Evolutionary conservation across 2,329 filamentous ascomycete species (phyloP).

Genomic region (Fusarium temperatum): DNA sequence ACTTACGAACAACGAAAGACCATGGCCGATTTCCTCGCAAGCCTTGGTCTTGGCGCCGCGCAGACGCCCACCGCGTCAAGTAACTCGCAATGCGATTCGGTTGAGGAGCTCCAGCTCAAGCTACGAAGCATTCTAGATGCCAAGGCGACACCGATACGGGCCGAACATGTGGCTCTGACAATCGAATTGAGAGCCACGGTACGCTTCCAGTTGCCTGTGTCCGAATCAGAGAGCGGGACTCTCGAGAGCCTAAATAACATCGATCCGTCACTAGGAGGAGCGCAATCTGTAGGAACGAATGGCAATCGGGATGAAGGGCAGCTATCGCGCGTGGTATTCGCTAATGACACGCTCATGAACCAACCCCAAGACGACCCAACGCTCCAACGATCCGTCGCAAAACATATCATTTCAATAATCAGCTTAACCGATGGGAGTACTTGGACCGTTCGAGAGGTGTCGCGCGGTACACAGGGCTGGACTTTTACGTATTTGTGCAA

Average conservation of each 20-base stretch:
- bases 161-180: conserved; percentile 58
- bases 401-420: conserved; percentile 57
- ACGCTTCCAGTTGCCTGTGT: conserved; percentile 53
- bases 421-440: conserved; percentile 57
- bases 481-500: conserved; percentile 63
- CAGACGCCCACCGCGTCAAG: conserved; percentile 33
- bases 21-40: conserved; percentile 53
- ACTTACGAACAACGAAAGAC: background rate
- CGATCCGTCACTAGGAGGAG: conserved; percentile 48
- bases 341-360: conserved; percentile 57
- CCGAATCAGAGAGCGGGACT: conserved; percentile 49
- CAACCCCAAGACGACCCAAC: conserved; percentile 59
- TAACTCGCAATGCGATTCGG: conserved; percentile 44
- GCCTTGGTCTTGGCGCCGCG: conserved; percentile 46
- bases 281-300: conserved; percentile 27
- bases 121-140: conserved; percentile 53
- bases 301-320: conserved; percentile 23
- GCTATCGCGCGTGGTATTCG: conserved; percentile 52
- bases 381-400: conserved; percentile 60
- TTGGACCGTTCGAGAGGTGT: conserved; percentile 59
- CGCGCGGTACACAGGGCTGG: conserved; percentile 60
- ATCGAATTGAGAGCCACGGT: conserved; percentile 58
- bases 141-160: conserved; percentile 58
- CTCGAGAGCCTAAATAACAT: conserved; percentile 46
- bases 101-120: conserved; percentile 58